Base-by-base conservation (phyloP, 2,329 filamentous ascomycete species). In the Scopulariopsis brevicaulis region DNA sequence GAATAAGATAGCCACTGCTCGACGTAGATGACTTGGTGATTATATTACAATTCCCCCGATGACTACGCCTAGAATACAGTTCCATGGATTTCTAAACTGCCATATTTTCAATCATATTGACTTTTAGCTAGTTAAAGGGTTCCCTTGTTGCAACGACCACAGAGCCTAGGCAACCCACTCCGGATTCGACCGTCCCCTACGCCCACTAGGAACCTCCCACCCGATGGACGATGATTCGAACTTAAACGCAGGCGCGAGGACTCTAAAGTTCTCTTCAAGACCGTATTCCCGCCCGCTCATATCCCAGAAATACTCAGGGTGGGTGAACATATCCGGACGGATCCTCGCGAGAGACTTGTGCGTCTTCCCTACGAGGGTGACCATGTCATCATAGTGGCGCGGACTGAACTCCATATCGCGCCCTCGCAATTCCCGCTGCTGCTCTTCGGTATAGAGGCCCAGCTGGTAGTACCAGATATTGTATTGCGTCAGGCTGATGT, bases 381-480 rank as follows among this genome's bases (percentile, higher is more conserved):
- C 15, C 63, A 65, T 65, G n/a, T 65, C 63, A 20, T 65, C 64
- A 18, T 54, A 63, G 28, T 65, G 62, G 4, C 64, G 60, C 14
- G 58, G 56, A 14, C 37, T 34, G 51, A 65, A 65, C 0, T 56
- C 59, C 4, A 55, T 32, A 20, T 65, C 60, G 11, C 63, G 60
- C 4, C 54, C 60, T 12, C 59, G 40, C 0, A 66, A 56, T 8
- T 59, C 62, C 15, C 53, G 53, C 6, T 59, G 58, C 18, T 64
- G 61, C n/a, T 57, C 54, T 18, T 60, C 59, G 1, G 56, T 58
- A 11, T 67, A 64, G n/a, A 60, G 59, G 8, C 64, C 65, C 2
- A 66, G 64, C 0, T 56, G 58, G 52, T 63, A 63, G 20, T 63
- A 64, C 64, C 64, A 66, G 35, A 66, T 65, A 40, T 66, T 66